Base-by-base conservation (phyloP, 2,329 filamentous ascomycete species). In the Pestalotiopsis sp. region DNA sequence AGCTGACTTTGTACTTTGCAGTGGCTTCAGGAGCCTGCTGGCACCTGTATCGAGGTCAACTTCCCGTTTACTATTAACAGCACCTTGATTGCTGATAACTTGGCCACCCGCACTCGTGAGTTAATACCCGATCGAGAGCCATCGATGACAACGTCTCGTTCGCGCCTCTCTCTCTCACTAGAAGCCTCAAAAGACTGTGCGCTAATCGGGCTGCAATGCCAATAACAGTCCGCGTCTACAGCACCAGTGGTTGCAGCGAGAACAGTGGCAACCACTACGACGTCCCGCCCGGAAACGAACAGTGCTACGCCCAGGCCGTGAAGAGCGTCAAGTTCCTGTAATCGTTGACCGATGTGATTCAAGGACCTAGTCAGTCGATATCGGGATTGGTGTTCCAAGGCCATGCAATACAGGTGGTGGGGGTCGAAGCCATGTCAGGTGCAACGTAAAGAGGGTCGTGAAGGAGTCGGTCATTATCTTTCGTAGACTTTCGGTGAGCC, bases 21-120 rank as follows among this genome's bases (percentile, higher is more conserved):
- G 45, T 68, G 67, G 67, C 62, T 68, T 23, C 62, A 68, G 52
- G 63, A 65, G 14, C 23, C 56, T 6, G 62, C 49, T 20, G 56
- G 63, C 14, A 36, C 52, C 23, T 68, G 67, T 25, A 65, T 68
- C 39, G 67, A 61, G 25, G 61, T 64, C 36, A 62, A 39, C 39
- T 66, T 68, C 41, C 61, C 67, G 2, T 59, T 61, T 20, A 7
- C n/a, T 13, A 66, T 60, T 56, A 62, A 49, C 39, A 68, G 67
- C 41, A 68, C 67, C 27, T 36, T 66, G 67, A 38, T 68, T 20
- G 36, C 52, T 20, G 62, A 68, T n/a, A 68, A 68, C 67, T 49
- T 52, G 13, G 67, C 67, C 23, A 68, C 67, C 4, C 67, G 63
- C 38, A 66, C 67, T 25, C 27, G 67, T 68, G 41, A 68, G 67